Percentiles rank a stretch among this genome's conserved stretches.
phyloP scores from a whole-genome alignment of 2,329 filamentous ascomycete genomes.

The Xenoacremonium recifei region DNA sequence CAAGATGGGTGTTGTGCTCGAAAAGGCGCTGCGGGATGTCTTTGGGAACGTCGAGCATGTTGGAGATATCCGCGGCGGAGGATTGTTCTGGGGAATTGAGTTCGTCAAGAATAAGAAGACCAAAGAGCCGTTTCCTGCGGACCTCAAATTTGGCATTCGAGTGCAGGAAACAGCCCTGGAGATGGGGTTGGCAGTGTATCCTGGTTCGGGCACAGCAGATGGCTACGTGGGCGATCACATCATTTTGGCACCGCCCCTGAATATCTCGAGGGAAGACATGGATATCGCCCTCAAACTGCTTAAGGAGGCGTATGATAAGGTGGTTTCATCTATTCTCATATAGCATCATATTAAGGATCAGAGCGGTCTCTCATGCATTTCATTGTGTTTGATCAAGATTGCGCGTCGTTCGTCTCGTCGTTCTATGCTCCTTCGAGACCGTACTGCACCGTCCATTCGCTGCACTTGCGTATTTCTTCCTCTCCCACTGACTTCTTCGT shows the following conservation, averaged over 20 bases:
- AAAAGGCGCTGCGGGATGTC: slow-evolving; percentile 38
- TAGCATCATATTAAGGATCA: neutral
- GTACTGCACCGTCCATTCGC: slow-evolving; percentile 8
- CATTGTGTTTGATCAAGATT: no score
- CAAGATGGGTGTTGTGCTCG: slow-evolving; percentile 50
- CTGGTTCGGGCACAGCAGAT: slow-evolving; percentile 59
- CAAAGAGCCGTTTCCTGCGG: slow-evolving; percentile 34
- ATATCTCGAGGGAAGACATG: slow-evolving; percentile 42
- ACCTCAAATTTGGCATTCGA: slow-evolving; percentile 22
- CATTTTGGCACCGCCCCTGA: slow-evolving; percentile 68
- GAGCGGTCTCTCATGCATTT: neutral
- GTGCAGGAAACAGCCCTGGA: slow-evolving; percentile 30
- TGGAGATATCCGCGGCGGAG: slow-evolving; percentile 59
- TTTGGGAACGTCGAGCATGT: slow-evolving; percentile 49
- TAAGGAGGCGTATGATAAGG: neutral
- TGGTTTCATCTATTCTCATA: neutral
- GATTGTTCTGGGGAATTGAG: slow-evolving; percentile 49
- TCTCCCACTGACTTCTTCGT: slow-evolving; percentile 5
- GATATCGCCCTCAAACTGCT: neutral
- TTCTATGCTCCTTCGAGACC: slow-evolving; percentile 9
- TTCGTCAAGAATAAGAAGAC: slow-evolving; percentile 40
- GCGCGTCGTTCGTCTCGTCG: no score
- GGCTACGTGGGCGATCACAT: slow-evolving; percentile 66
- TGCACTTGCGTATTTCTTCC: slow-evolving; percentile 9
- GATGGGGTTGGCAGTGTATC: slow-evolving; percentile 53